Conservation (phyloP, 768 basidiomycete genomes). For the Russula sp. region DNA sequence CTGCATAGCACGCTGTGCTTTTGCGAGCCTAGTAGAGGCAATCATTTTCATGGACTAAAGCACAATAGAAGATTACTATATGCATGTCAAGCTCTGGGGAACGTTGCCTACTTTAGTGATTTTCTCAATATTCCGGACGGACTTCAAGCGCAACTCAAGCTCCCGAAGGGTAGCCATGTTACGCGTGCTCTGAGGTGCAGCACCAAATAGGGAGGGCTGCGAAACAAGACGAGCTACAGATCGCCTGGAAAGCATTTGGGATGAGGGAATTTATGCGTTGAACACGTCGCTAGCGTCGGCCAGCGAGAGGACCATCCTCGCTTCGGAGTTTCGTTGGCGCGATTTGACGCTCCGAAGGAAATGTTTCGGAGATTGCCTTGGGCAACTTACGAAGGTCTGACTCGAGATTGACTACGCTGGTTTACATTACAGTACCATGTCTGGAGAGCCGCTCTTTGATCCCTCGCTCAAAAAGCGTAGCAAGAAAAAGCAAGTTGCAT, state of each 20-base stretch:
- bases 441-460: slow-evolving; percentile 75
- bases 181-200: slow-evolving; percentile 46
- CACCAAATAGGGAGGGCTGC: slow-evolving; percentile 35
- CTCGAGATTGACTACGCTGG: not conserved
- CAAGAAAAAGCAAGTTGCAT: slow-evolving; percentile 83
- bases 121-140: slow-evolving; percentile 97
- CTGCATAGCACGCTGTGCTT: slow-evolving; percentile 91
- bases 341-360: slow-evolving; percentile 18
- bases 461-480: slow-evolving; percentile 73
- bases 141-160: slow-evolving; percentile 93
- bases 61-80: slow-evolving; percentile 7
- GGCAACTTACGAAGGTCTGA: not conserved
- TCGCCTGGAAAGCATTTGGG: slow-evolving; percentile 46
- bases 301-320: slow-evolving; percentile 23
- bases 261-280: slow-evolving; percentile 5
- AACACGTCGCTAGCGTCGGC: slow-evolving; percentile 20
- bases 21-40: slow-evolving; percentile 92
- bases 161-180: slow-evolving; percentile 98
- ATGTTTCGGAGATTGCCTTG: not conserved
- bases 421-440: slow-evolving; percentile 38
- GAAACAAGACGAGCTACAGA: slow-evolving; percentile 37
- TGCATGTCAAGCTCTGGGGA: not conserved
- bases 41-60: slow-evolving; percentile 96
- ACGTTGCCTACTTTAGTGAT: slow-evolving; percentile 80
- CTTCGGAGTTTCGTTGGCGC: slow-evolving; percentile 8